Base-by-base conservation (phyloP, 2,329 filamentous ascomycete species). In the Hyphodiscus sp. region DNA sequence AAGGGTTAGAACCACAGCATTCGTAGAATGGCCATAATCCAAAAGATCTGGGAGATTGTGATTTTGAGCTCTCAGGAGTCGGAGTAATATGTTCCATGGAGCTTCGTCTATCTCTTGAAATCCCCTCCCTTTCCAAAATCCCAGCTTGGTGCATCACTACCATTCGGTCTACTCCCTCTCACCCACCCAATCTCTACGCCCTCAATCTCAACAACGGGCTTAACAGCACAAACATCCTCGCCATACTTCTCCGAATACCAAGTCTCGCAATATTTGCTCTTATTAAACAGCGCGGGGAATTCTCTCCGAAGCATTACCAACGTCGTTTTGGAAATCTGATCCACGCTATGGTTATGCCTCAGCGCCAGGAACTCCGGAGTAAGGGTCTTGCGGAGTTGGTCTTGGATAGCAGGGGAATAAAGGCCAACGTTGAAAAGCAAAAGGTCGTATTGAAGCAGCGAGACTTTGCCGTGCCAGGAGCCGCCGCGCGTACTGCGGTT, bases 371-470 rank as follows among this genome's bases (percentile, higher is more conserved):
- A 67, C 7, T 60, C 54, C 1, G 56, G 46, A 41, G 61, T 61
- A 38, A 63, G 60, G 8, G 61, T 55, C 11, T 48, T 20, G 9
- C 58, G 54, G 6, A 67, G 48, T 30, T 68, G 41, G 69, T 68
- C 49, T 68, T 85, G 78, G 1, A 85, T 73, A 0, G 72, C 67
- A 0, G 73, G 70, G 0, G 79, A 71, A 56, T 86, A 80, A 41
- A 79, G 67, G 0, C 84, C 84, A 0, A 81, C 73, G 18, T 77
- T 74, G 62, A 87, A 78, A 20, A 88, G 74, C 2, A 85, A 76
- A 1, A 87, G 74, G 57, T 89, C 83, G 64, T 88, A 88, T 61
- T 88, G 84, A 62, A 83, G 74, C 18, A 88, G 72, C 1, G 81
- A 85, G 0, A 78, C 80, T 50, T 78, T 81, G 47, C 83, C 83